Evolutionary conservation across 768 basidiomycete genomes (phyloP).

Genomic region (Ramaria sp.): DNA sequence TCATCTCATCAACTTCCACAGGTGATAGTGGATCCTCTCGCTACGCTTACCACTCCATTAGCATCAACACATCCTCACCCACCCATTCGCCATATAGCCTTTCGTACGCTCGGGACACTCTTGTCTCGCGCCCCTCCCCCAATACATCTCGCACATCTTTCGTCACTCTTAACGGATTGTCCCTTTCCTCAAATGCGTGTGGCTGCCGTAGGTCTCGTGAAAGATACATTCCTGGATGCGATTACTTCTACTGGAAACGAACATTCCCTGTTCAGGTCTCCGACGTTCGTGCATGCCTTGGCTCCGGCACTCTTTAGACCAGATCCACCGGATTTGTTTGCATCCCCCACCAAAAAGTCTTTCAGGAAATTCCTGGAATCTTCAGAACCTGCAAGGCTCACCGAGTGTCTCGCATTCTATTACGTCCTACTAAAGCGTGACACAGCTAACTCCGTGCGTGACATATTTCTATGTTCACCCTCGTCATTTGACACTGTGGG

Average conservation of each 20-base stretch:
- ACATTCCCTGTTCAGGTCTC: conserved; percentile 40
- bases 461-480: not conserved
- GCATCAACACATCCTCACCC: conserved; percentile 56
- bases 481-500: not conserved
- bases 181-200: conserved; percentile 58
- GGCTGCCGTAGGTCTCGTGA: conserved; percentile 56
- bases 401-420: conserved; percentile 57
- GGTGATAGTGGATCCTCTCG: conserved; percentile 38
- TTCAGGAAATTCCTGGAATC: conserved; percentile 40
- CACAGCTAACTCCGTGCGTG: conserved; percentile 38
- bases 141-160: conserved; percentile 42
- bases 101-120: conserved; percentile 46
- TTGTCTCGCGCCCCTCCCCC: conserved; percentile 36
- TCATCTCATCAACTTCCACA: conserved; percentile 21
- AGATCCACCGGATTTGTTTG: conserved; percentile 42
- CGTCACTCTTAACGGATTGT: conserved; percentile 34
- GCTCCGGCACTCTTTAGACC: conserved; percentile 50
- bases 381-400: conserved; percentile 48
- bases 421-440: conserved; percentile 56
- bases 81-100: conserved; percentile 43
- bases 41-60: conserved; percentile 38
- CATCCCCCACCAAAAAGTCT: conserved; percentile 13
- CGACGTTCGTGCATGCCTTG: conserved; percentile 43
- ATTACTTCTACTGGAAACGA: conserved; percentile 20
- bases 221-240: conserved; percentile 51